Conservation (phyloP, 2,329 filamentous ascomycete genomes). For the Pseudocercospora musae region DNA sequence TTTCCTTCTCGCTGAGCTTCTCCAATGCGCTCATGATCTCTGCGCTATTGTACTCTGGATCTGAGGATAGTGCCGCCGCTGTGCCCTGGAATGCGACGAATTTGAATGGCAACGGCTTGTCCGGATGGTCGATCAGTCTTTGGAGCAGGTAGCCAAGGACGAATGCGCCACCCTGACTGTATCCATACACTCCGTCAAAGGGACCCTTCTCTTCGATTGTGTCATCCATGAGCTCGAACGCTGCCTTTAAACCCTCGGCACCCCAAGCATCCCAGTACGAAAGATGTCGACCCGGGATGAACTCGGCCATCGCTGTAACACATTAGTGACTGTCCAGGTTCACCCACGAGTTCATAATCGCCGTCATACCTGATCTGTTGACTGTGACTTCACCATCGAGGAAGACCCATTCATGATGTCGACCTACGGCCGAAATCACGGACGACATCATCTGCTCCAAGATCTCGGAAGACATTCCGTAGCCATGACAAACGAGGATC, state of each 20-base stretch:
- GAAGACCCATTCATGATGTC: conserved; percentile 7
- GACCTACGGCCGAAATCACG: not conserved
- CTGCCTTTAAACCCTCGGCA: not conserved
- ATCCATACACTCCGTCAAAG: conserved; percentile 76
- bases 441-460: not conserved
- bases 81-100: conserved; percentile 3
- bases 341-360: not conserved
- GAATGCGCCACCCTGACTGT: conserved; percentile 71
- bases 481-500: conserved; percentile 2
- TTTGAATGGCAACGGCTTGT: conserved; percentile 3
- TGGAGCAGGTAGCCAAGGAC: conserved; percentile 2
- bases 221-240: conserved; percentile 5
- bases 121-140: not conserved
- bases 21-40: conserved; percentile 2
- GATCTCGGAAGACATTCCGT: conserved; percentile 7
- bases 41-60: conserved; percentile 3
- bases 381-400: conserved; percentile 5
- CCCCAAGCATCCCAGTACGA: conserved; percentile 6
- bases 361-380: conserved; percentile 3
- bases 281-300: conserved; percentile 5
- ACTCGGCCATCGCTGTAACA: conserved; percentile 3
- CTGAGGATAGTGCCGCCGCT: conserved; percentile 3
- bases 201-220: conserved; percentile 53
- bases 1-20: conserved; percentile 1
- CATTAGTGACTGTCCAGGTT: not conserved